A percentile compares a stretch with the other conserved stretches of the same genome.
Evolutionary conservation across 2,329 filamentous ascomycete species (phyloP).

Genomic region (Phialemoniopsis sp.): DNA sequence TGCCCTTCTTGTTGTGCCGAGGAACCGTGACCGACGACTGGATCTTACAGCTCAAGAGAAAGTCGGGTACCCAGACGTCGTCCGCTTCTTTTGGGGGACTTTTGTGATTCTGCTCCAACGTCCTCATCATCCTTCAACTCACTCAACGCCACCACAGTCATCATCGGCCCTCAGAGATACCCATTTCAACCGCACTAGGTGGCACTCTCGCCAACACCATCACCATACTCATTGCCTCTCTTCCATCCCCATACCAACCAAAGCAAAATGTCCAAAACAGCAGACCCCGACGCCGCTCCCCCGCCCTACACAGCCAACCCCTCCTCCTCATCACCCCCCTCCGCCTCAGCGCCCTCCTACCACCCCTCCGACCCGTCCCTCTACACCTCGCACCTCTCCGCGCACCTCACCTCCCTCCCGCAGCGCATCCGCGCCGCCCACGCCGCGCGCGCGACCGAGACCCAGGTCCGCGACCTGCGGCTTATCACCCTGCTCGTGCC

Average conservation of each 20-base stretch:
- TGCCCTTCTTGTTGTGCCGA: no score
- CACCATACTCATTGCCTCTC: no score
- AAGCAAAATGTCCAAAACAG: not conserved
- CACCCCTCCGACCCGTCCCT: not conserved
- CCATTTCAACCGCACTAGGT: no score
- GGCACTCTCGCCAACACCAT: no score
- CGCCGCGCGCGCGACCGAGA: constrained; percentile 23
- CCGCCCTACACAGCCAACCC: constrained; percentile 1
- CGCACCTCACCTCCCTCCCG: constrained; percentile 30
- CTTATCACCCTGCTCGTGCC: constrained; percentile 33
- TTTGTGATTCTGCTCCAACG: no score
- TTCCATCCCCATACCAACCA: not conserved
- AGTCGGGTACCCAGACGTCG: no score
- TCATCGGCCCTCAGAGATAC: no score
- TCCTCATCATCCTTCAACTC: no score
- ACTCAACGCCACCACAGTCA: no score
- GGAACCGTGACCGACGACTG: no score
- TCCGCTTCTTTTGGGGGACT: no score
- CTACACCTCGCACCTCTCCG: constrained; percentile 17
- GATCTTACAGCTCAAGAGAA: no score
- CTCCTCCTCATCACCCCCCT: constrained; percentile 8
- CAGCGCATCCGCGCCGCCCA: constrained; percentile 28
- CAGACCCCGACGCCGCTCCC: not conserved
- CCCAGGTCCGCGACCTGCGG: constrained; percentile 30
- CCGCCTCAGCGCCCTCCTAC: not conserved